Evolutionary conservation across 306 rosid species (phyloP), one percentile per base, ranked within the genome.

Genomic region (Cicer chorassanicum): DNA sequence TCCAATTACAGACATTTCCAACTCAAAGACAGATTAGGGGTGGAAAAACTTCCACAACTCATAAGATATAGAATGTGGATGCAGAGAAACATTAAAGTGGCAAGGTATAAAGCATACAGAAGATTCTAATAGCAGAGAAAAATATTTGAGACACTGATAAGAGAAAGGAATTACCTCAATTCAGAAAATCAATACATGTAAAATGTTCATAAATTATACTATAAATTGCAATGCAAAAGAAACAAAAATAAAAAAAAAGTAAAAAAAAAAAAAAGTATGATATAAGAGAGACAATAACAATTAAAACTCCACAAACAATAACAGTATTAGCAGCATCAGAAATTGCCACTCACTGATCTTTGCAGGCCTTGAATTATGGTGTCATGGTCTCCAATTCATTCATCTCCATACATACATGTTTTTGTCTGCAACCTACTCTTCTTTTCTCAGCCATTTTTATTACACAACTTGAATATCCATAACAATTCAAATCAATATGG

Each of bases 401-500:
- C 85, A 88, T 86, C 89, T 88, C 97, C 87, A 89, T 91, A 89
- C 92, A 93, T 89, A 87, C 88, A 89, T 84, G 40, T 67, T 67
- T 50, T 78, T 83, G 89, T 84, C 90, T 87, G 96, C 88, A 86
- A 91, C 89, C 91, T 88, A 87, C 76, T 82, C 88, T 90, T 81
- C 88, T 90, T 84, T 83, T 86, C 87, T 88, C 89, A 84, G 92
- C 93, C 90, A 87, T 79, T 83, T 88, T 91, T 89, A 82, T 86
- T 91, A 84, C 96, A 85, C 97, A 83, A 89, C 89, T 87, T 81
- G 85, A 88, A 85, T 81, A 88, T 87, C 83, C 93, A 86, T 91
- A 89, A 88, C 90, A 86, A 93, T 87, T 88, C 76, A 87, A 91
- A 89, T 86, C 89, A 93, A 91, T 87, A 89, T 84, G 91, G 51